Evolutionary conservation across 2,329 filamentous ascomycete species (phyloP), one percentile per base, ranked within the genome.

Genomic region (Fusarium goolgardi): DNA sequence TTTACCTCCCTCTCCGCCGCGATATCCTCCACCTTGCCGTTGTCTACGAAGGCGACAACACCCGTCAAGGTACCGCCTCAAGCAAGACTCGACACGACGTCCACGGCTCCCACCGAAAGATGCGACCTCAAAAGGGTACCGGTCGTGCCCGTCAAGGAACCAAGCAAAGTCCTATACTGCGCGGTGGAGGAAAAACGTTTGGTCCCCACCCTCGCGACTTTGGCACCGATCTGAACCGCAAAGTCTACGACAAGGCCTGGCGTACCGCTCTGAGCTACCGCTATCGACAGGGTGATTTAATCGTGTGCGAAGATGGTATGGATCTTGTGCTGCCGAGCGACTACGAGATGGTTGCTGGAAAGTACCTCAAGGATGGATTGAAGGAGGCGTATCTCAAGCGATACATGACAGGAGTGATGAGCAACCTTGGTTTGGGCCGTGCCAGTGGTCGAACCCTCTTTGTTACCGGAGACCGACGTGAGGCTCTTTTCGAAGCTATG

Each of bases 231-330:
- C 84, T 99, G 56, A 94, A 91, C 73, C 86, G 86, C 76, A 98
- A 98, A 83, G 88, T 97, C 47, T 99, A 99, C 82, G 94, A 98
- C 80, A 85, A 96, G 73, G 96, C 96, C 12, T 98, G 93, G 93
- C 89, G 96, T 76, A 98, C 92, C 43, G 96, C 96, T 13, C 85
- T 99, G 69, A 96, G 91, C 75, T 97, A 97, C 83, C 89, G 96
- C 63, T 98, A 96, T 81, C 86, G 90, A 70, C 88, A 90, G 70
- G 96, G 94, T 49, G 93, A 98, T 82, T 82, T 99, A 74, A 83
- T 97, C 69, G 88, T 99, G 41, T 90, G 96, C 73, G 90, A 95
- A 75, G 90, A 93, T 75, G 87, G 88, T 40, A 86, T 92, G 81
- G 89, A 94, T 68, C 86, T 97, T 62, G 77, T 79, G 13, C 74